Conservation (phyloP, 768 basidiomycete genomes). For the Clathrus columnatus region DNA sequence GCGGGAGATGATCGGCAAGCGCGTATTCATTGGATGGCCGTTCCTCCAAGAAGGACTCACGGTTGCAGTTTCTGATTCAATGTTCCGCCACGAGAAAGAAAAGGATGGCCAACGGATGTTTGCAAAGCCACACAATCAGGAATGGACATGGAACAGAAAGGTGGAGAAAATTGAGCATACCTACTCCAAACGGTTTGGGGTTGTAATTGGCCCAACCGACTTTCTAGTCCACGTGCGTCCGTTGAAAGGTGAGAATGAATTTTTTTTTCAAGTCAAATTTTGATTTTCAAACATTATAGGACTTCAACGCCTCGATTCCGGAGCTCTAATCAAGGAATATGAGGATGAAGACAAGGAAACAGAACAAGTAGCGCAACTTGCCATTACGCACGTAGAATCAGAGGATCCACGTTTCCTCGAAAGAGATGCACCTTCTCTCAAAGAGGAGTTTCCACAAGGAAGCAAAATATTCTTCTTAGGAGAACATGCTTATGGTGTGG, state of each 20-base stretch:
- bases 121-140: conserved; percentile 62
- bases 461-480: conserved; percentile 95
- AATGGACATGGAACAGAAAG: conserved; percentile 71
- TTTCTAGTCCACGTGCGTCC: conserved; percentile 83
- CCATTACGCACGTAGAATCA: conserved; percentile 66
- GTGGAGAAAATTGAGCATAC: conserved; percentile 72
- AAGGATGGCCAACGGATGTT: conserved; percentile 55
- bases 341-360: conserved; percentile 73
- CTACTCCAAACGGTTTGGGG: conserved; percentile 86
- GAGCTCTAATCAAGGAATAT: conserved; percentile 93
- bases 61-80: conserved; percentile 73
- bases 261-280: not conserved
- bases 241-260: conserved; percentile 57
- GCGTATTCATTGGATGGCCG: conserved; percentile 84
- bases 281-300: conserved; percentile 35
- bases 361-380: conserved; percentile 84
- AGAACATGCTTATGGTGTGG: conserved; percentile 90
- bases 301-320: conserved; percentile 79
- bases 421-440: conserved; percentile 68
- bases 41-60: conserved; percentile 91
- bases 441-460: conserved; percentile 84
- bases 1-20: conserved; percentile 60
- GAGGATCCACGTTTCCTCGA: conserved; percentile 89
- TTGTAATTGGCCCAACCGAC: conserved; percentile 74
- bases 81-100: conserved; percentile 74